phyloP scores from a whole-genome alignment of 306 rosid genomes.

The Lathyrus sativus region DNA sequence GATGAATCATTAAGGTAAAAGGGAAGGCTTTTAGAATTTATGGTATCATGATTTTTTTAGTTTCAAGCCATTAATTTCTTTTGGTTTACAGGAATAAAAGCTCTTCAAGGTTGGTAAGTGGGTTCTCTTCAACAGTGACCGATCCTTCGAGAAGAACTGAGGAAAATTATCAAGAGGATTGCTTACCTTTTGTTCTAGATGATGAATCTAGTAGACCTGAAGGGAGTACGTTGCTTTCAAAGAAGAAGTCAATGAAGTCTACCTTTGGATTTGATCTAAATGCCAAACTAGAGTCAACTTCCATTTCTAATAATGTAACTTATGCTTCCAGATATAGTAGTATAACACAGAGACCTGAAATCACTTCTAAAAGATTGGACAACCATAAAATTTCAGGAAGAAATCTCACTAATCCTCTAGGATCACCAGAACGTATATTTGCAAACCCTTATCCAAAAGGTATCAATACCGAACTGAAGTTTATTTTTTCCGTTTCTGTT shows the following conservation, averaged over 20 bases:
- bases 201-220: conserved; percentile 82
- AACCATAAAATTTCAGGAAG: conserved; percentile 50
- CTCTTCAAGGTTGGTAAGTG: conserved; percentile 58
- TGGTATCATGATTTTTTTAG: conserved; percentile 28
- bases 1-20: conserved; percentile 68
- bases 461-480: conserved; percentile 30
- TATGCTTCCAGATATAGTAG: conserved; percentile 47
- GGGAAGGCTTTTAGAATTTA: conserved; percentile 33
- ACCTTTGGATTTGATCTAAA: conserved; percentile 78
- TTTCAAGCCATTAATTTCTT: conserved; percentile 34
- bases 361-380: conserved; percentile 48
- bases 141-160: conserved; percentile 56
- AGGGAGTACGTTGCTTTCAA: conserved; percentile 68
- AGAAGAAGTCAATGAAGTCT: conserved; percentile 67
- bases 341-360: conserved; percentile 54
- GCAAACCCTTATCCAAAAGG: conserved; percentile 59
- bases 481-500: conserved; percentile 33
- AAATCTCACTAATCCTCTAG: conserved; percentile 49
- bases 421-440: conserved; percentile 49
- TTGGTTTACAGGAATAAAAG: conserved; percentile 55
- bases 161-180: conserved; percentile 79
- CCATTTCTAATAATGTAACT: conserved; percentile 47
- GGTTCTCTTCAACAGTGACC: conserved; percentile 50
- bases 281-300: conserved; percentile 50
- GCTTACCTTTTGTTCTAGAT: conserved; percentile 83